Evolutionary conservation across 805 yeast genomes (phyloP).

Genomic region (Metschnikowia rubicola): DNA sequence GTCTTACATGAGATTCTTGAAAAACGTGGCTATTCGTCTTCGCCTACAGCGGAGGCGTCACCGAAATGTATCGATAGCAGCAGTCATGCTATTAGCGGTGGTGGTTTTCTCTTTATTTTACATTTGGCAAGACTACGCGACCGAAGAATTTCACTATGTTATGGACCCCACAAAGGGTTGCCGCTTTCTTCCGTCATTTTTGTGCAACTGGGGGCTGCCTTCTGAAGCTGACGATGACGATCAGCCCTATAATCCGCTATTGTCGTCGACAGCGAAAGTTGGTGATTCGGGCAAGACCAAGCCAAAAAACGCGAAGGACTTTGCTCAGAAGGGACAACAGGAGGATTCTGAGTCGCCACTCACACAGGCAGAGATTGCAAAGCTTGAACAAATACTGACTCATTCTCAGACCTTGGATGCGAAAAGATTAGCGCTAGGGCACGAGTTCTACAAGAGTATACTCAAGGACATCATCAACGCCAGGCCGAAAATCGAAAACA

Average conservation of each 20-base stretch:
- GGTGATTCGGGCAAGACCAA: neutral
- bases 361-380: constrained; percentile 1
- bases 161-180: constrained; percentile 3
- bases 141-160: constrained; percentile 4
- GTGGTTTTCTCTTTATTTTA: constrained; percentile 7
- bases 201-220: constrained; percentile 6
- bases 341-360: neutral
- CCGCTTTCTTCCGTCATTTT: constrained; percentile 10
- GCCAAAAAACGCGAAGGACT: neutral
- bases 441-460: constrained; percentile 40
- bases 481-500: constrained; percentile 40
- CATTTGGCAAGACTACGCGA: constrained; percentile 5
- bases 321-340: neutral
- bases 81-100: constrained; percentile 7
- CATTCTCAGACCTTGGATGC: constrained; percentile 4
- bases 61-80: constrained; percentile 4
- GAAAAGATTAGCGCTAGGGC: constrained; percentile 26
- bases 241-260: constrained; percentile 3
- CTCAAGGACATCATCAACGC: constrained; percentile 41
- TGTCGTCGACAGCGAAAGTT: neutral
- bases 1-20: constrained; percentile 8
- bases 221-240: neutral
- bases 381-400: constrained; percentile 14
- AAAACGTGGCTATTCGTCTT: constrained; percentile 9
- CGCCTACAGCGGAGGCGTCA: constrained; percentile 18